Base-by-base conservation (phyloP, 371 early-diverging fungal species). In the Mortierella sp. region DNA sequence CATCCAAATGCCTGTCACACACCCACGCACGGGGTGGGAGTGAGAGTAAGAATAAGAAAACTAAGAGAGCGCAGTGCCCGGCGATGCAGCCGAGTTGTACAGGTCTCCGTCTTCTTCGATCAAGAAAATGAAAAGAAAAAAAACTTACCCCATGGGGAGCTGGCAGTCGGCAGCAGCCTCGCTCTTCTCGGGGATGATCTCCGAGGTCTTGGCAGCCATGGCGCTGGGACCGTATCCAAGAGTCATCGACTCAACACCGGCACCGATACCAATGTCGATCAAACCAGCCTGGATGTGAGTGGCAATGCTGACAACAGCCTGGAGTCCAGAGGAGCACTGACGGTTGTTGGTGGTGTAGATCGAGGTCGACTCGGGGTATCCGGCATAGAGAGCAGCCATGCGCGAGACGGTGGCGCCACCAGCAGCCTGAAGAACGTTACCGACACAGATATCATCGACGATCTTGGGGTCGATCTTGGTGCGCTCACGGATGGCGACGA, bases 181-280 rank as follows among this genome's bases (percentile, higher is more conserved):
- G 68, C 86, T 88, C 25, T 84, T 84, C 29, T 86, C 86, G 65
- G 90, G 85, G 63, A 96, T 90, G 72, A 88, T 89, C 50, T 93
- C 93, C 61, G 93, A 92, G 70, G 90, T 87, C 57, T 89, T 74
- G 71, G 89, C 84, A 48, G 89, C 84, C 86, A 95, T 87, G 79
- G 93, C 92, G 23, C 75, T 77, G 48, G 94, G 88, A 55, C 95
- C 95, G 77, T 95, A 97, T 89, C 94, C 90, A 84, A 90, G 84
- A 72, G 96, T 93, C 99, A 99, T 99, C 83, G 94, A 93, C 83
- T 99, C 99, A 58, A 98, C 96, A 86, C 99, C 99, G 51, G 98
- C 99, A 81, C 94, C 95, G 75, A 99, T 96, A 82, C 99, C 99
- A 61, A 97, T 86, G 77, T 97, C 96, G 74, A 99, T 96, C 87